These are phyloP conservation scores for Takakia lepidozioides DNA, from an alignment of 225 moss, liverwort and hornwort species.

Conservation along the genomic window DNA sequence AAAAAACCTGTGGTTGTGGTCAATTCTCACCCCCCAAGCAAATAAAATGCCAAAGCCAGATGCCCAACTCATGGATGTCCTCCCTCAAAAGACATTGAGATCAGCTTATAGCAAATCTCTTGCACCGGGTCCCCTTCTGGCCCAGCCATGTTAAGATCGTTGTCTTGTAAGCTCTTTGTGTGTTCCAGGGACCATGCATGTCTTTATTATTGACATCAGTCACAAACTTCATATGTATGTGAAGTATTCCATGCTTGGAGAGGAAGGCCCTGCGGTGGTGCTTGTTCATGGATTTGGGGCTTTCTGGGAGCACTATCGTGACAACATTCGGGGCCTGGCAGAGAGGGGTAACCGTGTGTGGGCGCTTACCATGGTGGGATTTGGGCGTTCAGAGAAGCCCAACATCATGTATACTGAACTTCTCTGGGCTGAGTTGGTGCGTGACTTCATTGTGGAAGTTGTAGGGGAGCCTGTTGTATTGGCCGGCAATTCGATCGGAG, in stretches of 20 bases:
- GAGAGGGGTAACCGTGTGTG: constrained; percentile 79
- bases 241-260: constrained; percentile 79
- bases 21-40: too few species aligned
- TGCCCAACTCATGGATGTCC: too few species aligned
- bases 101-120: too few species aligned
- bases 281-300: constrained; percentile 99
- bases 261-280: constrained; percentile 67
- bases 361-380: constrained; percentile 88
- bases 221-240: constrained; percentile 5
- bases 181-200: too few species aligned
- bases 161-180: too few species aligned
- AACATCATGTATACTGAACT: constrained; percentile 75
- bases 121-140: too few species aligned
- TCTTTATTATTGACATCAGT: too few species aligned
- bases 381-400: constrained; percentile 96
- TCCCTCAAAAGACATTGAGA: too few species aligned
- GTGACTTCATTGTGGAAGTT: constrained; percentile 88
- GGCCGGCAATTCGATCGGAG: constrained; percentile 93
- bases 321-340: constrained; percentile 73
- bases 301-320: constrained; percentile 93
- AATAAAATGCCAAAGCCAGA: too few species aligned
- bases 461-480: constrained; percentile 74
- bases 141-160: too few species aligned
- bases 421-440: constrained; percentile 82
- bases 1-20: too few species aligned